A percentile compares a stretch with the other conserved stretches of the same genome.
phyloP scores from a whole-genome alignment of 2,329 filamentous ascomycete species.

The Seiridium unicorne region DNA sequence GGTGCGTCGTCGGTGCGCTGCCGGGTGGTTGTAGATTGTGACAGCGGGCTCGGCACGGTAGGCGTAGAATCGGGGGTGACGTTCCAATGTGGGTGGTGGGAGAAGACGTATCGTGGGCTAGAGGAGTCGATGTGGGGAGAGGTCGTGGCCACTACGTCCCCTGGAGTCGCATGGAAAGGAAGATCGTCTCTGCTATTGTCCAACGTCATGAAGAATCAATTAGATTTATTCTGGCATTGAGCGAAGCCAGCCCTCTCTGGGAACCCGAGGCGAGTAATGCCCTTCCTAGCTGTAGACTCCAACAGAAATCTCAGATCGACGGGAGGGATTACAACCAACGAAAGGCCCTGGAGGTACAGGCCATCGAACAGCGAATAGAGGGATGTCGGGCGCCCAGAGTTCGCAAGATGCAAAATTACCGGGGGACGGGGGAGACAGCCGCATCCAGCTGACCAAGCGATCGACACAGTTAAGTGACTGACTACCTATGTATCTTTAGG shows the following conservation, averaged over 20 bases:
- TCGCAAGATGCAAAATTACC: neutral
- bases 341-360: neutral
- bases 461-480: no score
- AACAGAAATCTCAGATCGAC: neutral
- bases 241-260: neutral
- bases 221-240: constrained; percentile 2
- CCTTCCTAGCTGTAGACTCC: neutral
- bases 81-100: neutral
- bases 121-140: constrained; percentile 12
- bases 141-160: constrained; percentile 13
- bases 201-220: constrained; percentile 27
- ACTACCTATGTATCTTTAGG: no score
- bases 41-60: constrained; percentile 9
- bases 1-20: constrained; percentile 13
- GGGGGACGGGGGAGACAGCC: neutral
- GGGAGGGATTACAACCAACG: neutral
- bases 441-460: no score
- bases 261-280: neutral
- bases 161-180: constrained; percentile 20
- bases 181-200: constrained; percentile 21
- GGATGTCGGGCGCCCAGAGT: neutral
- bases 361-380: neutral
- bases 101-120: constrained; percentile 11
- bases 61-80: constrained; percentile 14
- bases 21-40: constrained; percentile 13